A percentile compares a stretch with the other conserved stretches of the same genome.
Conservation (phyloP, 2,329 filamentous ascomycete genomes). For the Ophiostoma ips region DNA sequence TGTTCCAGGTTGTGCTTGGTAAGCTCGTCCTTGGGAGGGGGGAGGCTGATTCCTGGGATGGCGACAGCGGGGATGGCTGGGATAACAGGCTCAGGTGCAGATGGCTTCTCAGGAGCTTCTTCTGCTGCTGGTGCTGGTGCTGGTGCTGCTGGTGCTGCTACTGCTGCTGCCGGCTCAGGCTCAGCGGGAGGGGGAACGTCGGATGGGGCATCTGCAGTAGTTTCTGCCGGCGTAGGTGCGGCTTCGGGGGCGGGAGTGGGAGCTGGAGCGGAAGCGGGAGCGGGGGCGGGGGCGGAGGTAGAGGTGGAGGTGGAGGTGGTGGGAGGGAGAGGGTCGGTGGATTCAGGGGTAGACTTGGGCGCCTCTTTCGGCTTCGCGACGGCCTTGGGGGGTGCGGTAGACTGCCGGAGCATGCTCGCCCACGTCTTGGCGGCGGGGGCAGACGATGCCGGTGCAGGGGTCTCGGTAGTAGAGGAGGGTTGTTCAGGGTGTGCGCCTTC, state of each 20-base stretch:
- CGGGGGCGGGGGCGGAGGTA: constrained; percentile 4
- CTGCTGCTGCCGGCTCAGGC: constrained; percentile 19
- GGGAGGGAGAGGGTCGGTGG: constrained; percentile 27
- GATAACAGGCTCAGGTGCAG: constrained; percentile 21
- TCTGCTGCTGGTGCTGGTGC: too few species aligned
- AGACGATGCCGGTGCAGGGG: constrained; percentile 14
- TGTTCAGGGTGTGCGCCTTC: constrained; percentile 23
- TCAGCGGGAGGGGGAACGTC: constrained; percentile 16
- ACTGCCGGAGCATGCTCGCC: constrained; percentile 60
- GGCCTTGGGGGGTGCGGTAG: constrained; percentile 28
- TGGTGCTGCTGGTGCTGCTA: constrained; percentile 16
- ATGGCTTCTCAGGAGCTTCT: constrained; percentile 20
- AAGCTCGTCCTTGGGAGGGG: constrained; percentile 65
- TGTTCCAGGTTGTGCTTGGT: constrained; percentile 89
- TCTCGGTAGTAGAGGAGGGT: constrained; percentile 21
- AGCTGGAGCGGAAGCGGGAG: constrained; percentile 4
- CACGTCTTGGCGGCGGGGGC: constrained; percentile 44
- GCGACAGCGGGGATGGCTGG: constrained; percentile 25
- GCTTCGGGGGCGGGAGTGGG: not conserved
- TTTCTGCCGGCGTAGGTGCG: constrained; percentile 16
- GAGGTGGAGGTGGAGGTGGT: constrained; percentile 19
- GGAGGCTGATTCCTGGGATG: constrained; percentile 41
- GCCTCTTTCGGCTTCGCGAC: constrained; percentile 12
- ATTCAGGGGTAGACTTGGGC: constrained; percentile 27
- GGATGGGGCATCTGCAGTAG: constrained; percentile 5